Evolutionary conservation across 2,329 filamentous ascomycete genomes (phyloP).

Genomic region (Pleoardoris graminearum): DNA sequence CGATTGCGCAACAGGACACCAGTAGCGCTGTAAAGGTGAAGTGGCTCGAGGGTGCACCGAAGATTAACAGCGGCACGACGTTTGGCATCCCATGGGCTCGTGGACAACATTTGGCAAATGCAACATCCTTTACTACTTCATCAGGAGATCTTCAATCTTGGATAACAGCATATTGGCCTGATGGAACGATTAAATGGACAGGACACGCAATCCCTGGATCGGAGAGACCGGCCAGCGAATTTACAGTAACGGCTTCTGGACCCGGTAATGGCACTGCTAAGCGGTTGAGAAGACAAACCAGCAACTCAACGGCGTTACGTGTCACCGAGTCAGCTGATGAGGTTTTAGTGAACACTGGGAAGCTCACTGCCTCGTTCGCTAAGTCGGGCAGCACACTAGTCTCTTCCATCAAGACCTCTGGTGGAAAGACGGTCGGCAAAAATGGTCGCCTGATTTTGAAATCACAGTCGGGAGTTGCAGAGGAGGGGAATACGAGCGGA

Average conservation of each 20-base stretch:
- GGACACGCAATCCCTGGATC: conserved; percentile 58
- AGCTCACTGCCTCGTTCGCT: conserved; percentile 39
- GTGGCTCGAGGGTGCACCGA: conserved; percentile 35
- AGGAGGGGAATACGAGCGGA: conserved; percentile 38
- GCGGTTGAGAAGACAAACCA: conserved; percentile 17
- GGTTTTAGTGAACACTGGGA: conserved; percentile 38
- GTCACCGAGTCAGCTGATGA: conserved; percentile 28
- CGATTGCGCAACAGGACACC: not conserved
- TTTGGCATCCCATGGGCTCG: conserved; percentile 48
- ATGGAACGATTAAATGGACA: conserved; percentile 65
- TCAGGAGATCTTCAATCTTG: conserved; percentile 55
- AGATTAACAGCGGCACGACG: conserved; percentile 37
- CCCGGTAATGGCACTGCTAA: conserved; percentile 20
- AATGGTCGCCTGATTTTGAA: conserved; percentile 55
- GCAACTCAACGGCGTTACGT: conserved; percentile 26
- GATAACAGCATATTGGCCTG: conserved; percentile 63
- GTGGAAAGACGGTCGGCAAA: conserved; percentile 48
- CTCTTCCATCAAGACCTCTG: conserved; percentile 29
- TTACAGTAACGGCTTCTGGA: conserved; percentile 47
- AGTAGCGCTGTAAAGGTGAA: conserved; percentile 31
- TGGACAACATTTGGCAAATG: conserved; percentile 43
- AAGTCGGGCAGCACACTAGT: conserved; percentile 38
- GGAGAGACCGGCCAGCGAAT: conserved; percentile 47
- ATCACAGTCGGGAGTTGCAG: conserved; percentile 54
- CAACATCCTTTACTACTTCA: conserved; percentile 39